These are phyloP conservation scores for Crucibulum laeve DNA, from an alignment of 768 basidiomycete genomes.

Conservation along the genomic window DNA sequence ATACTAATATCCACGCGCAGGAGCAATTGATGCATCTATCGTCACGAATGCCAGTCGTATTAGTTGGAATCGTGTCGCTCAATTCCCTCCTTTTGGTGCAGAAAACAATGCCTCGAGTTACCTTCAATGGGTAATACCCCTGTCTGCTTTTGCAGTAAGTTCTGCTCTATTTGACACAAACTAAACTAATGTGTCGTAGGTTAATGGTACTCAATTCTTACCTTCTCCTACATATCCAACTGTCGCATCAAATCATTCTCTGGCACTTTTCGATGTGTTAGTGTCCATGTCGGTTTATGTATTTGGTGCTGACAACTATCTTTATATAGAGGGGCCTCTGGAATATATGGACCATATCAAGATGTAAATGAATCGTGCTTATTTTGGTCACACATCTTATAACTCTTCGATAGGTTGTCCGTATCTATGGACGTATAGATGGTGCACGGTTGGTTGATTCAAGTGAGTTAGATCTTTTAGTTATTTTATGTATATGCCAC, in stretches of 20 bases:
- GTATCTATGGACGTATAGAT: constrained; percentile 55
- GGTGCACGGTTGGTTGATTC: constrained; percentile 66
- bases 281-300: constrained; percentile 17
- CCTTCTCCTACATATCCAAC: constrained; percentile 64
- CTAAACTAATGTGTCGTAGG: constrained; percentile 25
- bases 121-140: constrained; percentile 68
- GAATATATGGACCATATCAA: constrained; percentile 74
- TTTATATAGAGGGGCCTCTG: constrained; percentile 53
- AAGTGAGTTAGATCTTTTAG: constrained; percentile 25
- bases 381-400: constrained; percentile 1
- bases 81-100: constrained; percentile 62
- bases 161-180: neutral
- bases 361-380: constrained; percentile 43
- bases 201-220: constrained; percentile 48
- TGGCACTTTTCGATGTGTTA: constrained; percentile 74
- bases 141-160: constrained; percentile 52
- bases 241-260: constrained; percentile 46
- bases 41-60: constrained; percentile 58
- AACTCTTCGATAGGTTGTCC: constrained; percentile 50
- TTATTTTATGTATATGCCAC: neutral
- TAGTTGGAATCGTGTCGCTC: constrained; percentile 70
- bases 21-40: constrained; percentile 71
- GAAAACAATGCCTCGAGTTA: constrained; percentile 65
- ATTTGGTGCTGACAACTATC: neutral
- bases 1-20: constrained; percentile 25